Conservation (phyloP, 371 early-diverging fungal species). For the Syncephalastrum racemosum region DNA sequence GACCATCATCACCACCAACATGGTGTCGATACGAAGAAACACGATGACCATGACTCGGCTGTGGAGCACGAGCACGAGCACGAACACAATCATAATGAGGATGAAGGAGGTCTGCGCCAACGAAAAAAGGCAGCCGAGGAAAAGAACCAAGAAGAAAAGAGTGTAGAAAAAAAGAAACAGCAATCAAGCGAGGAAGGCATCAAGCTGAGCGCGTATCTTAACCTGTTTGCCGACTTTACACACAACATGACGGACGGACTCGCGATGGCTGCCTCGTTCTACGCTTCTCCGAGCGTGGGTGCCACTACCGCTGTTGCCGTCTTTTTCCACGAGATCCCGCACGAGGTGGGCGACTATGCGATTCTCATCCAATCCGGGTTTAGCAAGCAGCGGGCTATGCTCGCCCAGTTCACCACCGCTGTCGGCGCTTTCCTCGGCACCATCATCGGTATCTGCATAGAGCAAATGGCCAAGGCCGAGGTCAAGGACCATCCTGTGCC, state of each 20-base stretch:
- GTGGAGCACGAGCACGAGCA: background rate
- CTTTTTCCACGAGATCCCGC: constrained; percentile 94
- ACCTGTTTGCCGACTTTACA: constrained; percentile 83
- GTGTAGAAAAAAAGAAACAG: constrained; percentile 14
- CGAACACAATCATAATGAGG: background rate
- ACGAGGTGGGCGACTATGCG: constrained; percentile 92
- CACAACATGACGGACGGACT: constrained; percentile 94
- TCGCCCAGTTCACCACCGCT: constrained; percentile 85
- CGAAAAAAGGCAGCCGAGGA: constrained; percentile 2
- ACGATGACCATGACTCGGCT: constrained; percentile 10
- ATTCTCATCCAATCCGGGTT: constrained; percentile 86
- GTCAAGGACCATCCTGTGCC: constrained; percentile 5
- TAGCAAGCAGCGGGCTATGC: constrained; percentile 69
- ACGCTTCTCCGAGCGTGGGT: constrained; percentile 79
- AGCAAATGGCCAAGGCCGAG: constrained; percentile 52
- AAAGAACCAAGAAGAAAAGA: background rate
- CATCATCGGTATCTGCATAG: constrained; percentile 76
- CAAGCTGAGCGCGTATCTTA: constrained; percentile 78
- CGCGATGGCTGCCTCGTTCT: constrained; percentile 90
- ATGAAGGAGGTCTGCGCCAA: constrained; percentile 35
- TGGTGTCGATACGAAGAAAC: constrained; percentile 11
- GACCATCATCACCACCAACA: constrained; percentile 48
- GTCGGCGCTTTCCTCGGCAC: constrained; percentile 83
- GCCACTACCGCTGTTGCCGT: constrained; percentile 87
- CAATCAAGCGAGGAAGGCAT: constrained; percentile 35